Conservation (phyloP, 306 rosid species). For the Vigna angularis region DNA sequence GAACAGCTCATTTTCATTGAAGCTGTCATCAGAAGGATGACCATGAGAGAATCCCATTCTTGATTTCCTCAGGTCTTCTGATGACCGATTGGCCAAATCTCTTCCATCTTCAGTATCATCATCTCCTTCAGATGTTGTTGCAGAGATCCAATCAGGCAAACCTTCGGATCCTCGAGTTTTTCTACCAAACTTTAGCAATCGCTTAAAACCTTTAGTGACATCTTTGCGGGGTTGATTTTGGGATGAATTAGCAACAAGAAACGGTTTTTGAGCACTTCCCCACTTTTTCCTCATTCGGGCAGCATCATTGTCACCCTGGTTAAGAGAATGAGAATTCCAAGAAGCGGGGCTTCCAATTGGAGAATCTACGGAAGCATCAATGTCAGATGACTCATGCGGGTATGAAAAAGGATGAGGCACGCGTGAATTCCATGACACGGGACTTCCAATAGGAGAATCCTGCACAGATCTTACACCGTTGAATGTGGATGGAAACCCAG, state of each 20-base stretch:
- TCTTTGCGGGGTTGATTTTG: slow-evolving; percentile 92
- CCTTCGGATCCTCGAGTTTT: slow-evolving; percentile 91
- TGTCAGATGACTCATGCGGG: slow-evolving; percentile 84
- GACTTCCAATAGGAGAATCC: slow-evolving; percentile 95
- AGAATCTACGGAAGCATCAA: slow-evolving; percentile 88
- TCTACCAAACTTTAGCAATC: slow-evolving; percentile 91
- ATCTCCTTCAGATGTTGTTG: slow-evolving; percentile 99
- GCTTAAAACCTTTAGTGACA: slow-evolving; percentile 89
- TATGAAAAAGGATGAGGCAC: slow-evolving; percentile 77
- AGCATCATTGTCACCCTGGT: slow-evolving; percentile 83
- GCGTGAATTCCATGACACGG: slow-evolving; percentile 86
- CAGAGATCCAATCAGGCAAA: slow-evolving; percentile 92
- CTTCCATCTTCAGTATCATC: slow-evolving; percentile 96
- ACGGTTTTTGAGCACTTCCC: slow-evolving; percentile 97
- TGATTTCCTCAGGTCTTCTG: slow-evolving; percentile 93
- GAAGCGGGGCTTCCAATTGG: slow-evolving; percentile 97
- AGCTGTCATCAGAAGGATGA: slow-evolving; percentile 83
- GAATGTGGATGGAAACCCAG: slow-evolving; percentile 62
- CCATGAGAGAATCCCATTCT: slow-evolving; percentile 96
- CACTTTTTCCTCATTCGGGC: slow-evolving; percentile 98
- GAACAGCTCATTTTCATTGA: slow-evolving; percentile 82
- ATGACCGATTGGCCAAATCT: slow-evolving; percentile 84
- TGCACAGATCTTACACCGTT: slow-evolving; percentile 67
- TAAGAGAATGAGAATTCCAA: slow-evolving; percentile 88
- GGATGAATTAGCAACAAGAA: slow-evolving; percentile 75